Conservation (phyloP, 2,329 filamentous ascomycete species). For the Colletotrichum musae region DNA sequence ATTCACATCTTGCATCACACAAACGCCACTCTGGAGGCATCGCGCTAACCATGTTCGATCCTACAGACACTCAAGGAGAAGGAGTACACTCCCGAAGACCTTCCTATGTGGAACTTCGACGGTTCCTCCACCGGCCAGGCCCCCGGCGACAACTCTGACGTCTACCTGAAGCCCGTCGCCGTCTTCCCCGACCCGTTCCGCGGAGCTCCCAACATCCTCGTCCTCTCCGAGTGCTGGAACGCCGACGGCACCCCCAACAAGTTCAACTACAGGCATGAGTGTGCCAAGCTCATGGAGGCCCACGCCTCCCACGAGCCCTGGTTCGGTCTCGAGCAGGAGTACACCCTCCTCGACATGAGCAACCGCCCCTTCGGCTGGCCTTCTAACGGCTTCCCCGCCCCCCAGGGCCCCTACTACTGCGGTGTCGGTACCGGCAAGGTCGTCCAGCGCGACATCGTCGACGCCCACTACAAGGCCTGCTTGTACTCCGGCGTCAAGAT, state of each 20-base stretch:
- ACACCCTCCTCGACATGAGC: conserved; percentile 81
- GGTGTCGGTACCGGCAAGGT: conserved; percentile 98
- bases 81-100: conserved; percentile 65
- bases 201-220: conserved; percentile 89
- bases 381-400: conserved; percentile 85
- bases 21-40: neutral
- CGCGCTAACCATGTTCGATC: conserved; percentile 40
- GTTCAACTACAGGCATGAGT: conserved; percentile 97
- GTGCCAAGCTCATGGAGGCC: conserved; percentile 88
- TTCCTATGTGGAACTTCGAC: conserved; percentile 70
- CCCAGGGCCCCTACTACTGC: conserved; percentile 90
- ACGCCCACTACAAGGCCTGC: conserved; percentile 88
- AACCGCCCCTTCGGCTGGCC: conserved; percentile 91
- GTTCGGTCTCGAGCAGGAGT: conserved; percentile 97
- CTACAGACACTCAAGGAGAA: conserved; percentile 65
- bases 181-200: conserved; percentile 95
- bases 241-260: conserved; percentile 96
- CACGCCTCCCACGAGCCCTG: conserved; percentile 88
- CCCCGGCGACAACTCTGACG: conserved; percentile 94
- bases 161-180: conserved; percentile 93
- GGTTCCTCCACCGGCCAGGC: conserved; percentile 95
- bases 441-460: conserved; percentile 97
- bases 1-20: conserved; percentile 11
- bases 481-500: conserved; percentile 85
- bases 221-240: conserved; percentile 95